Conservation (phyloP, 2,329 filamentous ascomycete genomes). For the Sporothrix luriei region DNA sequence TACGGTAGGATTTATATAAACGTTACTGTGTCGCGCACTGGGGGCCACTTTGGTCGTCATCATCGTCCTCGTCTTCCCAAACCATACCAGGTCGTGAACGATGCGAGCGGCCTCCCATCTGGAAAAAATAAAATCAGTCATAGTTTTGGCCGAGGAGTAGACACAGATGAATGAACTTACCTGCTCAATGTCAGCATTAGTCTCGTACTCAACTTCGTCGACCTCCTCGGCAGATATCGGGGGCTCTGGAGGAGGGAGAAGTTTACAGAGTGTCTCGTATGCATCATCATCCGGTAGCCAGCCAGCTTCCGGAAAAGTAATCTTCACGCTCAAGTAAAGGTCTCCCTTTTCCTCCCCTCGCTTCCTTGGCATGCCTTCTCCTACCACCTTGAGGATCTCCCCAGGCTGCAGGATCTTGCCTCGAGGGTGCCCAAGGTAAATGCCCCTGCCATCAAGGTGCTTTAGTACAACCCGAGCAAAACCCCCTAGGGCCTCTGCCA, state of each 20-base stretch:
- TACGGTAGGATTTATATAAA: too few relatives aligned
- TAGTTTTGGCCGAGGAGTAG: background rate
- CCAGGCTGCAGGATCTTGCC: constrained; percentile 82
- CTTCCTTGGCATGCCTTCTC: constrained; percentile 95
- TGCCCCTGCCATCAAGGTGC: constrained; percentile 90
- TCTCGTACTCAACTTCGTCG: constrained; percentile 81
- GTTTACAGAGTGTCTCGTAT: constrained; percentile 69
- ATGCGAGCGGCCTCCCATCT: constrained; percentile 73
- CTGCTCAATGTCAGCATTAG: constrained; percentile 80
- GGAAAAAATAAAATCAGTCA: background rate
- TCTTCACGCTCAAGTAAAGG: constrained; percentile 80
- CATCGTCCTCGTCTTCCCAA: constrained; percentile 70
- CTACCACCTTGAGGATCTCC: constrained; percentile 80
- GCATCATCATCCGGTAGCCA: constrained; percentile 76
- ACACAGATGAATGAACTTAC: constrained; percentile 46
- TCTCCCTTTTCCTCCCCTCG: constrained; percentile 81
- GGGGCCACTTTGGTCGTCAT: constrained; percentile 65
- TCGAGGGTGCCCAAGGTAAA: constrained; percentile 75
- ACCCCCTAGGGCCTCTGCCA: constrained; percentile 82
- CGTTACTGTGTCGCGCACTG: constrained; percentile 73
- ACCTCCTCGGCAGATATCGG: constrained; percentile 71
- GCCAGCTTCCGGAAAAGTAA: constrained; percentile 84
- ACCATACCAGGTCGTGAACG: constrained; percentile 66
- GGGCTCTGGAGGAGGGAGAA: constrained; percentile 68
- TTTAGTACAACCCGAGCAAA: constrained; percentile 89